These are phyloP conservation scores for Diplocarpon rosae DNA, from an alignment of 2,329 filamentous ascomycete species.

Conservation along the genomic window DNA sequence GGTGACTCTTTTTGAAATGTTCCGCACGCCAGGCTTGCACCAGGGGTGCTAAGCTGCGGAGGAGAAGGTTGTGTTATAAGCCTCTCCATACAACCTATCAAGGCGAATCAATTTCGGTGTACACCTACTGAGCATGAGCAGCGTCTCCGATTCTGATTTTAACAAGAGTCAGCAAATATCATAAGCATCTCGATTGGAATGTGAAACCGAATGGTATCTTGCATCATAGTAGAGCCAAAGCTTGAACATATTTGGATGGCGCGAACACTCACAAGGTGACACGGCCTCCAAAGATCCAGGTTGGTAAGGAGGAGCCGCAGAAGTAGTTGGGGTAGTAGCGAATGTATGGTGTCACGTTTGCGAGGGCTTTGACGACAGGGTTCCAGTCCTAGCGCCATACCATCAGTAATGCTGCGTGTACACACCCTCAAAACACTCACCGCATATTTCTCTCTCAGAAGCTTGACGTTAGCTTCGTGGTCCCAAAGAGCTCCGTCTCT, in stretches of 20 bases:
- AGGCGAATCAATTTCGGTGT: too few relatives aligned
- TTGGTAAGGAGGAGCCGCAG: conserved; percentile 23
- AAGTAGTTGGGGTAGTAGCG: conserved; percentile 29
- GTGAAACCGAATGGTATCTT: too few relatives aligned
- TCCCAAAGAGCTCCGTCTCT: conserved; percentile 21
- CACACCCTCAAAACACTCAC: conserved; percentile 8
- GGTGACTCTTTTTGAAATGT: neutral
- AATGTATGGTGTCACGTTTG: conserved; percentile 26
- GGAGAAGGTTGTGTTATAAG: too few relatives aligned
- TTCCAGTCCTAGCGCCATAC: conserved; percentile 25
- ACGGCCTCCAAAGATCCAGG: conserved; percentile 25
- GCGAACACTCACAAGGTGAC: conserved; percentile 18
- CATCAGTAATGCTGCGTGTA: neutral
- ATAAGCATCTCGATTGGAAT: too few relatives aligned
- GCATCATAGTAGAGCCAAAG: too few relatives aligned
- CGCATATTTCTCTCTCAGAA: conserved; percentile 24
- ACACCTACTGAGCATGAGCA: neutral
- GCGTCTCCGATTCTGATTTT: neutral
- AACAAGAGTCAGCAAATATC: too few relatives aligned
- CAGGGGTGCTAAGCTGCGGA: too few relatives aligned
- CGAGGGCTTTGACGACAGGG: conserved; percentile 27
- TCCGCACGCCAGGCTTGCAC: neutral
- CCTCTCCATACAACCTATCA: too few relatives aligned
- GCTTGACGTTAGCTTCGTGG: conserved; percentile 20
- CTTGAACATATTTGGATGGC: too few relatives aligned